Evolutionary conservation across 352 stramenopile species (phyloP).

Genomic region (Globisporangium ultimum): DNA sequence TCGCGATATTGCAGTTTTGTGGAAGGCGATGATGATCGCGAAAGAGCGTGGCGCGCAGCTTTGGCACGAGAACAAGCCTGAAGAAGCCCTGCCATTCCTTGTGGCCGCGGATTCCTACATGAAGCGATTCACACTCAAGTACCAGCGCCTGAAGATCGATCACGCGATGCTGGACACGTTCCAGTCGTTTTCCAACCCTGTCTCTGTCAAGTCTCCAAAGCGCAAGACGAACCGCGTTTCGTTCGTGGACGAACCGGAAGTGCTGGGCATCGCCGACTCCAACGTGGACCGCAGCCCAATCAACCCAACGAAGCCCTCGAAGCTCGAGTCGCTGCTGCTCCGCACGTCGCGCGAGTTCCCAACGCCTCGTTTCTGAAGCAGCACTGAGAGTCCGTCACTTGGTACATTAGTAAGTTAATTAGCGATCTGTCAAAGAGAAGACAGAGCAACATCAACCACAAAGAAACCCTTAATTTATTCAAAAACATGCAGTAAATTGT

Average conservation of each 20-base stretch:
- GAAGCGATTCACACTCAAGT: slow-evolving; percentile 87
- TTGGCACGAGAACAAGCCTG: slow-evolving; percentile 85
- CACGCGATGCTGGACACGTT: slow-evolving; percentile 77
- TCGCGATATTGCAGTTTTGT: slow-evolving; percentile 71
- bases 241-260: slow-evolving; percentile 56
- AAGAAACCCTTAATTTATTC: slow-evolving; percentile 15
- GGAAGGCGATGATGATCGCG: slow-evolving; percentile 80
- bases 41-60: slow-evolving; percentile 74
- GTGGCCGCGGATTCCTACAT: slow-evolving; percentile 85
- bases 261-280: slow-evolving; percentile 71
- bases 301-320: slow-evolving; percentile 68
- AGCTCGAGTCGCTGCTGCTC: slow-evolving; percentile 79
- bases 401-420: slow-evolving; percentile 14
- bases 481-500: neutral
- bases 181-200: slow-evolving; percentile 18
- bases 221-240: slow-evolving; percentile 47
- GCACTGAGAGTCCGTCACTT: neutral
- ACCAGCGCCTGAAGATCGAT: slow-evolving; percentile 82
- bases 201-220: slow-evolving; percentile 13
- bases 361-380: slow-evolving; percentile 60
- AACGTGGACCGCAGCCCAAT: slow-evolving; percentile 76
- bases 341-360: slow-evolving; percentile 83
- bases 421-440: slow-evolving; percentile 8
- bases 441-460: slow-evolving; percentile 1
- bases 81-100: slow-evolving; percentile 77